Evolutionary conservation across 1,139 yeast genomes (phyloP), one percentile per base, ranked within the genome.

Genomic region (Blastobotrys persicus): DNA sequence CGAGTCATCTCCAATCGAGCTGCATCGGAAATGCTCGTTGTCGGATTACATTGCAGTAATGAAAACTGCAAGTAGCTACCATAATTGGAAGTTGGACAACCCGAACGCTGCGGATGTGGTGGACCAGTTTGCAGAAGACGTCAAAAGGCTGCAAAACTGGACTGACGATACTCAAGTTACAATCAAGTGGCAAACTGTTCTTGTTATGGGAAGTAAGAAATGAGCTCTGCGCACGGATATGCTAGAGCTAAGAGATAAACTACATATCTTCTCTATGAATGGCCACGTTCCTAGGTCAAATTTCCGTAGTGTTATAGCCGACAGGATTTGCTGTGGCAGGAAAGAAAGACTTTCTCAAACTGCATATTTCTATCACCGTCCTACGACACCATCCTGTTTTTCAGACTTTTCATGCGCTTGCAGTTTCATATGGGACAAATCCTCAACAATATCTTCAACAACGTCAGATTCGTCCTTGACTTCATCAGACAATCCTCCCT

Each of bases 51-150:
- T 69, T 17, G 68, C 68, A 5, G 83, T 85, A 58, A 71, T 83
- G 34, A 70, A 73, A 44, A 82, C 91, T 3, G 82, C 84, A 79
- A 84, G 92, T 60, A 81, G 87, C 4, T 81, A 81, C 61, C 87
- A 83, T 62, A 71, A 73, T 12, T 86, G 94, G 89, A 74, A 74
- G 62, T 66, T 68, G 45, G 65, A 57, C 26, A 63, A 71, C 55
- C 65, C 70, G 0, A 55, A 61, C 48, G 61, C 53, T 11, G 55
- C 56, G 0, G 74, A 70, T 47, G 52, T 65, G 2, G 59, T 59
- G 2, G 72, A 68, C 35, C 62, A 63, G 39, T 73, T 78, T 58
- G 66, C 76, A 19, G 69, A 71, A 3, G 80, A 76, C 49, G 64
- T 81, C 48, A 69, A 70, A 45, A 57, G 60, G 16, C 62, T 56